A percentile compares a stretch with the other conserved stretches of the same genome.
Evolutionary conservation across 1,139 yeast genomes (phyloP).

Genomic region (Yamadazyma mexicana): DNA sequence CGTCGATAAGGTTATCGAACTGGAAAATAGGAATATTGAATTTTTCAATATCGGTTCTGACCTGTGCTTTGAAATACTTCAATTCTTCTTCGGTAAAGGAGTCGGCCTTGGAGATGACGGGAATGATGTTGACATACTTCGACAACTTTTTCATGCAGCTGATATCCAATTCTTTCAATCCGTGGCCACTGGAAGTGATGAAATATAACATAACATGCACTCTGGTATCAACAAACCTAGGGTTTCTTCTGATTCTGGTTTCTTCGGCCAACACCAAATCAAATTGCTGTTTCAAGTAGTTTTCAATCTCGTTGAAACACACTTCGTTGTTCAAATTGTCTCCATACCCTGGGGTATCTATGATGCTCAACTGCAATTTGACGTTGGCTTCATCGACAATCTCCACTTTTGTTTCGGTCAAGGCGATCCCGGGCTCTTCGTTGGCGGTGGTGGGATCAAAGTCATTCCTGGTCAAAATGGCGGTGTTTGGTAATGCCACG

Average conservation of each 20-base stretch:
- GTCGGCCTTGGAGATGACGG: conserved; percentile 86
- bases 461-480: conserved; percentile 41
- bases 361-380: conserved; percentile 57
- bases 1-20: conserved; percentile 52
- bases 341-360: conserved; percentile 82
- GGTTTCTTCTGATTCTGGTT: conserved; percentile 85
- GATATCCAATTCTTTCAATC: conserved; percentile 71
- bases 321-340: conserved; percentile 65
- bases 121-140: conserved; percentile 81
- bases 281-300: conserved; percentile 82
- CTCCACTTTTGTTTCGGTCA: conserved; percentile 70
- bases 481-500: conserved; percentile 50
- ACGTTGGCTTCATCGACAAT: conserved; percentile 77
- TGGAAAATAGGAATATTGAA: conserved; percentile 82
- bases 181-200: conserved; percentile 77
- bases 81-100: conserved; percentile 79
- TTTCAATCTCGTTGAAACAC: conserved; percentile 69
- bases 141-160: conserved; percentile 77
- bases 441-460: conserved; percentile 45
- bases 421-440: conserved; percentile 60
- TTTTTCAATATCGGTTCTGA: conserved; percentile 69
- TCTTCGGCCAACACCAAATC: conserved; percentile 92
- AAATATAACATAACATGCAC: conserved; percentile 74
- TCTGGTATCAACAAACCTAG: conserved; percentile 74
- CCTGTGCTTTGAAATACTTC: conserved; percentile 51